Evolutionary conservation across 495 filamentous ascomycete species (phyloP), one percentile per base, ranked within the genome.

Genomic region (Penicillium turbatum): DNA sequence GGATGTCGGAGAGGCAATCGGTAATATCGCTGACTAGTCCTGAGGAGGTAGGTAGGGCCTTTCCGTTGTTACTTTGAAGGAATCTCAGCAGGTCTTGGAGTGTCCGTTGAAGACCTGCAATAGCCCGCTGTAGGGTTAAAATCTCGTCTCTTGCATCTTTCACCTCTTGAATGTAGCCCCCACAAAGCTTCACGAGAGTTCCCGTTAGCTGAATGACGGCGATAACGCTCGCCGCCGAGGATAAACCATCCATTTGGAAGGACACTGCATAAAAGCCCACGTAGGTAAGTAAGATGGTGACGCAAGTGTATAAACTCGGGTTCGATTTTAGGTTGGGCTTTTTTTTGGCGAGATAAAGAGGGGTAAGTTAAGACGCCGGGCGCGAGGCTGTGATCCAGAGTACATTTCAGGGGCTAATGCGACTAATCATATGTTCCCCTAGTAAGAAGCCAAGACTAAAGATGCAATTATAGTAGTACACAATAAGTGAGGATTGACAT

Each of bases 111-210:
- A 69, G 46, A 37, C 49, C 50, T 57, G 34, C 15, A 43, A 64
- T 50, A 19, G 44, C 49, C 52, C 32, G 46, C 54, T 64, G 61
- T 45, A 66, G 51, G 30, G 31, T 50, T 11, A 56, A 21, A 53
- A 69, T 63, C 13, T 66, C 56, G 3, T 62, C 43, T 35, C 56
- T 39, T 57, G 61, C 66, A 66, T 63, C n/a, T 48, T 63, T 63
- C 39, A 63, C 63, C 40, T 62, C 45, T 44, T 54, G 42, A 45
- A 69, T 69, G 46, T 66, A 69, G 34, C 61, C 61, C 27, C 66
- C 59, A 35, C 63, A 69, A 61, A 66, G 36, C 46, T 64, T 57
- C 57, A 59, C 57, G 30, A 69, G 34, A 49, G 45, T 62, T 54
- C 54, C 59, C 15, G 63, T 57, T 17, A 64, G 48, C 55, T 69